Evolutionary conservation across 2,329 filamentous ascomycete genomes (phyloP).

Genomic region (Bertia moriformis): DNA sequence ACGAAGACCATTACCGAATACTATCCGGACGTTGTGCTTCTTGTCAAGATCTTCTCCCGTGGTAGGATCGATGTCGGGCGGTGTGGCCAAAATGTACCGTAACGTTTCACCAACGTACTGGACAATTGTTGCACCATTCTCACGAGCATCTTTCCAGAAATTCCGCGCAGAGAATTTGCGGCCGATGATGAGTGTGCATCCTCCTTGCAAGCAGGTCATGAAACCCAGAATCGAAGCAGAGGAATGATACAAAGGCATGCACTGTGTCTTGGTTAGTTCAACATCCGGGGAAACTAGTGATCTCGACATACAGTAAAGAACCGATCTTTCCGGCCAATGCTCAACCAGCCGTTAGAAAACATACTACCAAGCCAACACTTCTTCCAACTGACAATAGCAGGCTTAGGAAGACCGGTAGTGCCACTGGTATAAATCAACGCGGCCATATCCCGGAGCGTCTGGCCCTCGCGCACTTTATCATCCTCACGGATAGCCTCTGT

Average conservation of each 20-base stretch:
- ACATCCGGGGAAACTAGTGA: not conserved
- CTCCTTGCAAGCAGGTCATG: slow-evolving; percentile 38
- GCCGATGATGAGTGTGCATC: slow-evolving; percentile 58
- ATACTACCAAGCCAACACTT: slow-evolving; percentile 40
- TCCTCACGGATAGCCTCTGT: slow-evolving; percentile 39
- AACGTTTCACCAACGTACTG: slow-evolving; percentile 84
- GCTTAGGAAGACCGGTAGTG: slow-evolving; percentile 72
- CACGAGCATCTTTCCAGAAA: slow-evolving; percentile 67
- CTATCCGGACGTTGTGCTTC: slow-evolving; percentile 57
- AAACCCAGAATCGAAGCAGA: slow-evolving; percentile 63
- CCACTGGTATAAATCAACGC: slow-evolving; percentile 75
- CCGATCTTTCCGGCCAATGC: slow-evolving; percentile 45
- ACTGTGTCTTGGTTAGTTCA: slow-evolving; percentile 12
- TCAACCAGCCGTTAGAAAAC: slow-evolving; percentile 39
- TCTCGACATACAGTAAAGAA: slow-evolving; percentile 42
- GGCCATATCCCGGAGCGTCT: slow-evolving; percentile 40
- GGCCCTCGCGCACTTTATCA: slow-evolving; percentile 36
- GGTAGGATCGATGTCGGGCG: slow-evolving; percentile 41
- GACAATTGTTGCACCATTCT: slow-evolving; percentile 56
- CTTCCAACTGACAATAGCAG: slow-evolving; percentile 61
- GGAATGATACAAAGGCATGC: slow-evolving; percentile 81
- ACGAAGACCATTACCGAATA: slow-evolving; percentile 73
- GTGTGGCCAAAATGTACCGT: slow-evolving; percentile 61
- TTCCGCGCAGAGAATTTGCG: slow-evolving; percentile 64
- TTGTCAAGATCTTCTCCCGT: slow-evolving; percentile 59